Base-by-base conservation (phyloP, 768 basidiomycete genomes). In the Panaeolus cyanescens region DNA sequence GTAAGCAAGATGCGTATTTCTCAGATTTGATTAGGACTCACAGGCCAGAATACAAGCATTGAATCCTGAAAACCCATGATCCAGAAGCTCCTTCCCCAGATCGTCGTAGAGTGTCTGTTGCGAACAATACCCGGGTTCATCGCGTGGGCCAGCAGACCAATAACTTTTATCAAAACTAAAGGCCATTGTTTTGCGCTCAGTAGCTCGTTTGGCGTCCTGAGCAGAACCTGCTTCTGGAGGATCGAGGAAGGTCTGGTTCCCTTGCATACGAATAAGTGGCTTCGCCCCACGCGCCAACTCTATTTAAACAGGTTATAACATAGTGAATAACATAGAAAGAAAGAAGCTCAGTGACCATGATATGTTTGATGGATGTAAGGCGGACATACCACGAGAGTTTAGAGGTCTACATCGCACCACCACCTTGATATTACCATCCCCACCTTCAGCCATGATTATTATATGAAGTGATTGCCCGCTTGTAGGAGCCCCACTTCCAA, bases 1-100 rank as follows among this genome's bases (percentile, higher is more conserved):
- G 53, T 55, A 25, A 54, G 54, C 30, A 37, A 20, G 22, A 8
- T 25, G 32, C 56, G 31, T 39, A 12, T 8, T 25, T 13, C 19
- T 20, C 31, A 54, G 25, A 31, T 39, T 36, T 20, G 17, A 57
- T 19, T 33, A n/a, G 19, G 7, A 89, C 96, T 84, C 77, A 97
- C 96, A 99, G 75, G 97, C 96, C 72, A 99, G 84, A 76, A 99
- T 97, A 84, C 95, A 98, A 54, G 95, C 93, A 82, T 99, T 98
- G 77, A 97, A 99, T 30, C 96, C 96, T 33, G 91, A 79, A 77
- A 99, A 99, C 40, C 93, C 90, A 73, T 99, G 96, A 74, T 99
- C 93, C 67, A 99, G 80, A 56, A 99, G 76, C 70, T 98, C 96
- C 75, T 90, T 91, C 40, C 96, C 96, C 33, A 99, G 74, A 79